Percentiles rank a stretch among this genome's conserved stretches.
Conservation (phyloP, 129 eudicot species). For the sunflower (Helianthus annuus) region DNA sequence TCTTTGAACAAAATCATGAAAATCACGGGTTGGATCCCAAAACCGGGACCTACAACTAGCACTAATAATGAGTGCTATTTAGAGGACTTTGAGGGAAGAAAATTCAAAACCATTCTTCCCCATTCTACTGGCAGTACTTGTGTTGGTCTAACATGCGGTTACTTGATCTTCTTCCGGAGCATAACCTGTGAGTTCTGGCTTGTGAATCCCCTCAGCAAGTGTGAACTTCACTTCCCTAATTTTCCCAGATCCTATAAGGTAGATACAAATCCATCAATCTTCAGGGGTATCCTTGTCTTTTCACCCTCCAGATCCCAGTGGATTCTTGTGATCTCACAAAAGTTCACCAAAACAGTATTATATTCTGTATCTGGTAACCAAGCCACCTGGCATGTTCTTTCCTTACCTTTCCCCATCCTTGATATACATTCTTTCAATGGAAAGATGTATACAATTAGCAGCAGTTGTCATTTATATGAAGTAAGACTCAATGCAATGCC, state of each 20-base stretch:
- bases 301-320: conserved; percentile 6
- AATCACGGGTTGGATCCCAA: no score
- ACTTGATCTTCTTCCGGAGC: no score
- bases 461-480: not conserved
- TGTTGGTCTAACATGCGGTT: no score
- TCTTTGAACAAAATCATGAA: no score
- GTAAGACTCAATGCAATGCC: conserved; percentile 7
- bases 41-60: no score
- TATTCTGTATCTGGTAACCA: conserved; percentile 12
- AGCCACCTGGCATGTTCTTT: not conserved
- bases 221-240: conserved; percentile 23
- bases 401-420: not conserved
- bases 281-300: conserved; percentile 17
- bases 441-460: conserved; percentile 2
- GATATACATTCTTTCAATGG: conserved; percentile 18
- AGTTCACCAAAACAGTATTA: not conserved
- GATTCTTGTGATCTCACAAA: not conserved
- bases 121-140: no score
- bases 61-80: no score
- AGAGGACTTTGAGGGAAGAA: no score
- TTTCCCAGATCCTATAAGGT: not conserved
- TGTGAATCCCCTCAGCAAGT: conserved; percentile 32
- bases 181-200: conserved; percentile 13
- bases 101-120: no score
- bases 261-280: not conserved